phyloP scores from a whole-genome alignment of 2,329 filamentous ascomycete genomes.

The Ophiostoma australiae region DNA sequence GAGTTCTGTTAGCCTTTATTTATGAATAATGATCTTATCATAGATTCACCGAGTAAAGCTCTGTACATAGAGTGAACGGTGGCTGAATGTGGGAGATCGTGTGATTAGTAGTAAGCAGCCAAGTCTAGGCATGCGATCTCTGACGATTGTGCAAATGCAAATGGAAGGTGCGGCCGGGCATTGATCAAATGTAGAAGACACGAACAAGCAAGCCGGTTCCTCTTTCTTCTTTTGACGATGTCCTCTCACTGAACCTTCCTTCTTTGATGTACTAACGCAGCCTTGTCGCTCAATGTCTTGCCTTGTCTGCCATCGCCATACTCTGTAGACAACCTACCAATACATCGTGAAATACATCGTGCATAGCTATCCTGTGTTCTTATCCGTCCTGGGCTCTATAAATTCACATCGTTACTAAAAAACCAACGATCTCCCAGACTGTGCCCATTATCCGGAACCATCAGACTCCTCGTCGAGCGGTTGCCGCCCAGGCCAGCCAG shows the following conservation, averaged over 20 bases:
- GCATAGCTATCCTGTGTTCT: neutral
- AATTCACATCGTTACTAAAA: too few relatives aligned
- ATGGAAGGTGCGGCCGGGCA: neutral
- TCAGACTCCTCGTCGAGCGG: neutral
- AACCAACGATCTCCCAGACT: neutral
- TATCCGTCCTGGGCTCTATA: neutral
- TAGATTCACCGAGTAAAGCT: too few relatives aligned
- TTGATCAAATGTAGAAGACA: neutral
- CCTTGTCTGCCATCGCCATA: too few relatives aligned
- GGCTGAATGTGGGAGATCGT: neutral
- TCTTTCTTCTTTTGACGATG: neutral
- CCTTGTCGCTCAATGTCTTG: neutral
- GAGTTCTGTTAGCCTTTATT: neutral
- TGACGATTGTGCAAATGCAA: neutral
- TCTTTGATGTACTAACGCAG: neutral
- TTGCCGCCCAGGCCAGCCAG: neutral
- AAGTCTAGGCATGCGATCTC: neutral
- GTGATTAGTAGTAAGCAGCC: neutral
- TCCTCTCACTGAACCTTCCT: neutral
- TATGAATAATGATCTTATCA: neutral
- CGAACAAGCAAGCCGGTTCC: neutral
- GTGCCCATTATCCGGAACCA: neutral
- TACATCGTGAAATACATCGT: too few relatives aligned
- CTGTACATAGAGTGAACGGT: too few relatives aligned
- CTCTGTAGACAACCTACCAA: too few relatives aligned